A percentile compares a stretch with the other conserved stretches of the same genome.
Conservation (phyloP, 2,329 filamentous ascomycete species). For the Aspergillus carbonarius region DNA sequence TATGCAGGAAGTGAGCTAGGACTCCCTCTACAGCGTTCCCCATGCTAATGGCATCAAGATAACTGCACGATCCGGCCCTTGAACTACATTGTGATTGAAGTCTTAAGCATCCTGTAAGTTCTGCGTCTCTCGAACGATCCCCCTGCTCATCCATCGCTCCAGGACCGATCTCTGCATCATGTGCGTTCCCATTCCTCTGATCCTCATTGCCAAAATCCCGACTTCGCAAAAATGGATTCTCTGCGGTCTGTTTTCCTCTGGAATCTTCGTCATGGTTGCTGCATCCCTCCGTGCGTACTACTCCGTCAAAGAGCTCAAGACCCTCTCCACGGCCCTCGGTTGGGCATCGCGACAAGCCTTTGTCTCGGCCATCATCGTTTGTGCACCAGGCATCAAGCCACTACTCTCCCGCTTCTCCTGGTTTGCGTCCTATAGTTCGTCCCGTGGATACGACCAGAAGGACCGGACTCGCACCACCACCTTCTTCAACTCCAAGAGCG, state of each 20-base stretch:
- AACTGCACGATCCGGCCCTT: slow-evolving; percentile 18
- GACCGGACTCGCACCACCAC: slow-evolving; percentile 3
- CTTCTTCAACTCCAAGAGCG: slow-evolving; percentile 8
- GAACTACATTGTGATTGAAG: slow-evolving; percentile 19
- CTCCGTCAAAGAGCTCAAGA: slow-evolving; percentile 20
- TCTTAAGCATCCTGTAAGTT: slow-evolving; percentile 18
- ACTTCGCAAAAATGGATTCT: slow-evolving; percentile 19
- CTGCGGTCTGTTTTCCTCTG: slow-evolving; percentile 16
- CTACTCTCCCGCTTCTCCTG: slow-evolving; percentile 10
- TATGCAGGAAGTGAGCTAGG: slow-evolving; percentile 15
- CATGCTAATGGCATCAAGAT: slow-evolving; percentile 10
- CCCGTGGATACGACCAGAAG: slow-evolving; percentile 4
- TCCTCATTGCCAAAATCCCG: slow-evolving; percentile 16
- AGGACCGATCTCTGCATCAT: slow-evolving; percentile 22
- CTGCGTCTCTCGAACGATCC: neutral
- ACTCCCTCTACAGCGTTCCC: neutral
- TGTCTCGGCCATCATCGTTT: slow-evolving; percentile 20
- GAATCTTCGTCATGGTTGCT: slow-evolving; percentile 22
- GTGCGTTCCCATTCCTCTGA: slow-evolving; percentile 19
- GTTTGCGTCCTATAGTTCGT: slow-evolving; percentile 4
- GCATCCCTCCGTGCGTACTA: slow-evolving; percentile 22
- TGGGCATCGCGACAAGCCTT: slow-evolving; percentile 21
- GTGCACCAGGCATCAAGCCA: slow-evolving; percentile 20
- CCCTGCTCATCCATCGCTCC: neutral
- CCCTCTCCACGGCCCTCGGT: slow-evolving; percentile 15